Evolutionary conservation across 2,329 filamentous ascomycete species (phyloP).

Genomic region (Aspergillus proliferans): DNA sequence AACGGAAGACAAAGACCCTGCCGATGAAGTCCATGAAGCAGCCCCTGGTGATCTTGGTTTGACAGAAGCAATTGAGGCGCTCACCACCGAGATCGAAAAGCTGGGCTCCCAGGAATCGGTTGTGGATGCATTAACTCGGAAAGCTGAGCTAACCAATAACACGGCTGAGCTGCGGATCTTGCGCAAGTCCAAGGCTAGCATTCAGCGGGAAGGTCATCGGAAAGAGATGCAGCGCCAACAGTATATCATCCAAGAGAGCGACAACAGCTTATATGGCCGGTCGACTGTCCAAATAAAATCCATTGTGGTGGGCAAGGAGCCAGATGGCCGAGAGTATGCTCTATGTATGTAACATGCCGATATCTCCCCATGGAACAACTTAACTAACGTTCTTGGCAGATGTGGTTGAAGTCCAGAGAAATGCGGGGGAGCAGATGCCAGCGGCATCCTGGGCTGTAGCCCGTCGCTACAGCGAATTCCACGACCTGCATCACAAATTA

Average conservation of each 20-base stretch:
- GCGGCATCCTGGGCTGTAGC: constrained; percentile 91
- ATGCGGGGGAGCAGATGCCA: constrained; percentile 91
- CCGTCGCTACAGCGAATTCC: constrained; percentile 94
- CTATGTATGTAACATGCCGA: constrained; percentile 54
- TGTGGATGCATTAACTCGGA: constrained; percentile 82
- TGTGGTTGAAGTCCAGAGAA: constrained; percentile 81
- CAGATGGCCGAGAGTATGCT: constrained; percentile 88
- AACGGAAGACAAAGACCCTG: constrained; percentile 54
- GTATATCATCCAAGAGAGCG: constrained; percentile 94
- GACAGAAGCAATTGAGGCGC: constrained; percentile 80
- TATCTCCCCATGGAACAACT: neutral
- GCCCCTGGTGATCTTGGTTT: constrained; percentile 89
- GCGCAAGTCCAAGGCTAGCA: constrained; percentile 85
- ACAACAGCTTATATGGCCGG: constrained; percentile 91
- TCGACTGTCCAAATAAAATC: constrained; percentile 86
- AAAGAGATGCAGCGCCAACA: constrained; percentile 96
- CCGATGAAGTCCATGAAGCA: constrained; percentile 85
- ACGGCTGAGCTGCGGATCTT: constrained; percentile 86
- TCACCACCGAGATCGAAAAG: constrained; percentile 88
- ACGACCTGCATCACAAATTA: constrained; percentile 85
- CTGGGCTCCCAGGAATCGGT: constrained; percentile 82
- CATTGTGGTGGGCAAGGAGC: constrained; percentile 84
- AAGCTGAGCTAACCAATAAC: constrained; percentile 96
- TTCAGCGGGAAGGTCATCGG: constrained; percentile 83
- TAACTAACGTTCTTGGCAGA: constrained; percentile 39